Evolutionary conservation across 345 rosid species (phyloP), one percentile per base, ranked within the genome.

Genomic region (Ceriops decandra): DNA sequence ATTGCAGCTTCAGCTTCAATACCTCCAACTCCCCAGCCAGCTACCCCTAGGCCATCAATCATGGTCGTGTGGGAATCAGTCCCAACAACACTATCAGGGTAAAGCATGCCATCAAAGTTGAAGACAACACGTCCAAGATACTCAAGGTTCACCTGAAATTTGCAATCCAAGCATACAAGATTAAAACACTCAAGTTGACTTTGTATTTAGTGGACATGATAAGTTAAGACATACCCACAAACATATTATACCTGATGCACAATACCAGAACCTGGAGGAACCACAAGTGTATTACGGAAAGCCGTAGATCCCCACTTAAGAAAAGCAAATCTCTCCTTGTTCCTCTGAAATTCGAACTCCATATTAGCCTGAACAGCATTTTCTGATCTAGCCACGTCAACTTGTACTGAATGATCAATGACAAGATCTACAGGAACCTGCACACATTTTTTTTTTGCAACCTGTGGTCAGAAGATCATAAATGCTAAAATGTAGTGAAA

Each of bases 11-110:
- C 98, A 26, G 98, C 98, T 87, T 95, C 99, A 65, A 95, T 95
- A 66, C 98, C 99, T 57, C 99, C 99, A 73, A 95, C 99, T 70
- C 99, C 99, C 99, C 98, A 95, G 66, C 99, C 99, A 82, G 99
- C 96, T 75, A 95, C 99, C 77, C 99, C 99, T 67, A 95, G 66
- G 60, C 99, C 99, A 85, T 95, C 99, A 73, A 95, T 95, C 99
- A 95, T 95, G 71, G 99, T 95, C 52, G 99, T 95, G 74, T 95
- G 99, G 36, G 99, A 95, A 80, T 95, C 99, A 72, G 99, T 95
- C 36, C 99, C 99, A 54, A 95, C 99, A 62, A 91, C 99, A 36
- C 99, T 95, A 74, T 95, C 99, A 21, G 98, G 99, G 81, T 95
- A 88, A 60, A 95, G 85, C 42, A 87, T 5, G 46, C 91, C 90